Percentiles rank a stretch among this genome's conserved stretches.
phyloP scores from a whole-genome alignment of 1,139 yeast species.

The Hemisphaericaspora xylofermentans region DNA sequence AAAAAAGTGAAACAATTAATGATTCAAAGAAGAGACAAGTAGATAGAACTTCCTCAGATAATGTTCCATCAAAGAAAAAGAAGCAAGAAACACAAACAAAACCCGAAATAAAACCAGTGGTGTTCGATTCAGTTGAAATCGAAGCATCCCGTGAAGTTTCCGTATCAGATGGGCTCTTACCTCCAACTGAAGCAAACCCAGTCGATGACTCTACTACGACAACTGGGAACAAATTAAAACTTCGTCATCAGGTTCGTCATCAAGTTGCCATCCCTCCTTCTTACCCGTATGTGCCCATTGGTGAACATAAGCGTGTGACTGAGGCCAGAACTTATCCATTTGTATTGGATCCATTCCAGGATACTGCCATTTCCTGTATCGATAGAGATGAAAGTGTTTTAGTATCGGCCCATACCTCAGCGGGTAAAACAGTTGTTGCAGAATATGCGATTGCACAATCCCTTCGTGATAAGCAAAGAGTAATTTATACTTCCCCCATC shows the following conservation, averaged over 20 bases:
- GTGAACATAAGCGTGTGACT: constrained; percentile 69
- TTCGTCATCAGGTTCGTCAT: constrained; percentile 93
- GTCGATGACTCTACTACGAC: constrained; percentile 30
- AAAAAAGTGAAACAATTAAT: constrained; percentile 3
- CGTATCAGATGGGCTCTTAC: constrained; percentile 69
- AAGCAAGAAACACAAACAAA: constrained; percentile 16
- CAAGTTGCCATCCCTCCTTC: constrained; percentile 96
- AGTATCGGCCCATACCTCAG: constrained; percentile 98
- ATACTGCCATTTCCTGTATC: constrained; percentile 90
- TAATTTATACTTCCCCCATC: constrained; percentile 95
- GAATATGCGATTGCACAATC: constrained; percentile 98
- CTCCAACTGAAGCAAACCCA: constrained; percentile 27
- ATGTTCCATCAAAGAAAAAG: constrained; percentile 11
- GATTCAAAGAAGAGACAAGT: constrained; percentile 12
- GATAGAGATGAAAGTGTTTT: constrained; percentile 94
- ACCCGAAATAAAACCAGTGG: constrained; percentile 58
- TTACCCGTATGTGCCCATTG: constrained; percentile 82
- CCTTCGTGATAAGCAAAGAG: constrained; percentile 84
- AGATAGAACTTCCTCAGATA: constrained; percentile 10
- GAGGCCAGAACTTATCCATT: constrained; percentile 92
- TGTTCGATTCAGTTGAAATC: constrained; percentile 85
- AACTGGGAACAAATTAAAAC: constrained; percentile 48
- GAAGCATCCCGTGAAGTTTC: constrained; percentile 89
- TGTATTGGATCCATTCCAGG: constrained; percentile 92
- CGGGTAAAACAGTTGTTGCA: constrained; percentile 98